A percentile compares a stretch with the other conserved stretches of the same genome.
phyloP scores from a whole-genome alignment of 164 flowering plant species.

The Vitis amurensis region DNA sequence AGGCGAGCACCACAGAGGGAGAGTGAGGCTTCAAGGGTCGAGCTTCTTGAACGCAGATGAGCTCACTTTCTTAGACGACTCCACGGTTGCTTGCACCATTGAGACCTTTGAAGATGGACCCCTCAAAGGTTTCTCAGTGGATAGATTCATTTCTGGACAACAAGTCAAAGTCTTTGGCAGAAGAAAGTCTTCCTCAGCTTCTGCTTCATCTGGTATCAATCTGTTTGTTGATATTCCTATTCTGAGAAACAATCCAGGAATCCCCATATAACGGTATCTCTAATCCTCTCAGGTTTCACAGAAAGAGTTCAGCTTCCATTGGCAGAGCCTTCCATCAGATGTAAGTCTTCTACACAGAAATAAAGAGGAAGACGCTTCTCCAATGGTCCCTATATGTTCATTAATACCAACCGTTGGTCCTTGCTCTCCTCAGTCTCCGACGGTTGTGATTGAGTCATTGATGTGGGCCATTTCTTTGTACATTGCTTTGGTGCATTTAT shows the following conservation, averaged over 20 bases:
- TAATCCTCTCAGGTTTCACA: conserved; percentile 26
- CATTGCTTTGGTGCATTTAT: not conserved
- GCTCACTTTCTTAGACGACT: conserved; percentile 61
- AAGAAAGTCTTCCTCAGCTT: conserved; percentile 38
- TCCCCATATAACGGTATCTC: not conserved
- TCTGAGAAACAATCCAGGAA: conserved; percentile 2
- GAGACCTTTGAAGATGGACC: conserved; percentile 71
- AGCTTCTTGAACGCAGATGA: conserved; percentile 73
- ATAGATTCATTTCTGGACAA: conserved; percentile 60
- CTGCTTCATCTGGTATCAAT: conserved; percentile 22
- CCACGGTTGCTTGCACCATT: conserved; percentile 61
- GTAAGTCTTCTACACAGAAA: conserved; percentile 21
- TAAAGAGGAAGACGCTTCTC: not conserved
- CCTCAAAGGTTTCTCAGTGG: conserved; percentile 65
- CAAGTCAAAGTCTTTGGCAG: conserved; percentile 77
- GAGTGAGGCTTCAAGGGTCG: conserved; percentile 50
- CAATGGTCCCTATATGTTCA: not conserved
- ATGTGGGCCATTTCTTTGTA: not conserved
- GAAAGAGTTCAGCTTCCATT: conserved; percentile 41
- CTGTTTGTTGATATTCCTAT: not conserved
- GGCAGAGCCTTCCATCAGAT: conserved; percentile 36
- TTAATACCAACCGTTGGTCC: not conserved
- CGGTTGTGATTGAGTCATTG: not conserved
- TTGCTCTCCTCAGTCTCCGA: not conserved
- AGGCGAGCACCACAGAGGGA: conserved; percentile 52